phyloP scores from a whole-genome alignment of 768 basidiomycete species.

The Rubroboletus satanas region DNA sequence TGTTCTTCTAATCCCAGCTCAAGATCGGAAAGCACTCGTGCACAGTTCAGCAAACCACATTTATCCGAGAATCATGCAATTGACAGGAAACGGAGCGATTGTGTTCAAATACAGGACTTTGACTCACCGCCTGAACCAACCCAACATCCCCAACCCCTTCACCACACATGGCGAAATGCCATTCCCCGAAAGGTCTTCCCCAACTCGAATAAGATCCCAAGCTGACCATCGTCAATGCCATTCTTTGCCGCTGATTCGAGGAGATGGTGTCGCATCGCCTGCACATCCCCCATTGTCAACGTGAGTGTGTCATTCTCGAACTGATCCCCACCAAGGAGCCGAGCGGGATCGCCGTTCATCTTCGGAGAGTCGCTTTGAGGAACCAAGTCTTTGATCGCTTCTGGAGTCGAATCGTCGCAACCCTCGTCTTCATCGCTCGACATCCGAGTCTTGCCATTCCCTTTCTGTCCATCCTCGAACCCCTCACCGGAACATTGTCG shows the following conservation, averaged over 20 bases:
- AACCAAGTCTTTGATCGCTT: background rate
- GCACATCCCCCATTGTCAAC: constrained; percentile 18
- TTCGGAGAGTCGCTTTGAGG: background rate
- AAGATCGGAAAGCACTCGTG: background rate
- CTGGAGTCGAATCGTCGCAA: background rate
- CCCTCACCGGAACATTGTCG: background rate
- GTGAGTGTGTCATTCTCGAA: constrained; percentile 8
- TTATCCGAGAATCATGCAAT: background rate
- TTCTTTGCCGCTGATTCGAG: constrained; percentile 5
- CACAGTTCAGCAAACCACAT: background rate
- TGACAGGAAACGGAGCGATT: background rate
- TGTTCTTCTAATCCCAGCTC: background rate
- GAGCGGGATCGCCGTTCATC: background rate
- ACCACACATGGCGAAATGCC: constrained; percentile 27
- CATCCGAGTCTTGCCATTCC: background rate
- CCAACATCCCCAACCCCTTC: background rate
- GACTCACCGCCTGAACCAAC: background rate
- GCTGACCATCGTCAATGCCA: constrained; percentile 2
- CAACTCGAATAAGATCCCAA: constrained; percentile 20
- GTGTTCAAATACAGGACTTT: background rate
- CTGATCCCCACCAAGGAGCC: background rate
- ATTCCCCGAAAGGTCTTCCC: constrained; percentile 21
- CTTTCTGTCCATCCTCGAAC: background rate
- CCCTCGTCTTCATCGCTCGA: background rate
- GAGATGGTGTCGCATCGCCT: constrained; percentile 12